Percentiles rank a stretch among this genome's conserved stretches.
Conservation (phyloP, 148 eudicot species). For the Pharnaceum exiguum region DNA sequence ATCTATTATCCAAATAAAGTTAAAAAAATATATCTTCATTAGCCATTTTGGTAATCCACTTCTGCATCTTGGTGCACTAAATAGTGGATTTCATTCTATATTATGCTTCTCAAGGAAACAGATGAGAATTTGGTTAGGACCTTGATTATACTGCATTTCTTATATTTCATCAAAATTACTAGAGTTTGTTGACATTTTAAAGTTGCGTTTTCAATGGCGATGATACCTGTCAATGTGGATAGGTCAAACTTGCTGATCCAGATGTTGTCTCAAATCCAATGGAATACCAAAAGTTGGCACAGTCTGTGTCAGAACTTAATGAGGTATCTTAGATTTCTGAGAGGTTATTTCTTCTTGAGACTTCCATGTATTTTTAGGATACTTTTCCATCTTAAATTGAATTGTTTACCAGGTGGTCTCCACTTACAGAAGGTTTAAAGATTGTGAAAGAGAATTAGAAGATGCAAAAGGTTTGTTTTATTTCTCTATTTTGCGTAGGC, state of each 20-base stretch:
- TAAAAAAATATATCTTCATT: no score
- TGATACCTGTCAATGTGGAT: slow-evolving; percentile 4
- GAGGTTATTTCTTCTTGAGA: background rate
- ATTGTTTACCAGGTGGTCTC: slow-evolving; percentile 56
- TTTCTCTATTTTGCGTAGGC: background rate
- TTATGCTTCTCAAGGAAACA: background rate
- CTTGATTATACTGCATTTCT: background rate
- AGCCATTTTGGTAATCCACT: no score
- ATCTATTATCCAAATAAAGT: no score
- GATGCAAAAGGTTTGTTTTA: slow-evolving; percentile 70
- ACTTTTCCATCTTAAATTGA: background rate
- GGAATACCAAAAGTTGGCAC: slow-evolving; percentile 90
- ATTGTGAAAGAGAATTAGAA: slow-evolving; percentile 84
- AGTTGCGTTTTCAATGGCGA: background rate
- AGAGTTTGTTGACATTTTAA: background rate
- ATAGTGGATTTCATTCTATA: no score
- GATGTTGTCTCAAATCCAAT: slow-evolving; percentile 88
- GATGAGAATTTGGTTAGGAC: background rate
- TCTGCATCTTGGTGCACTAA: no score
- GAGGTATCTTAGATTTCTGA: slow-evolving; percentile 41
- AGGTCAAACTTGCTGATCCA: slow-evolving; percentile 95
- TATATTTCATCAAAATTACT: background rate
- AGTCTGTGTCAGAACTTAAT: slow-evolving; percentile 85
- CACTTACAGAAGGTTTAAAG: slow-evolving; percentile 68
- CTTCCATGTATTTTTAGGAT: background rate